Conservation (phyloP, 2,329 filamentous ascomycete species). For the Spiromastix sp. region DNA sequence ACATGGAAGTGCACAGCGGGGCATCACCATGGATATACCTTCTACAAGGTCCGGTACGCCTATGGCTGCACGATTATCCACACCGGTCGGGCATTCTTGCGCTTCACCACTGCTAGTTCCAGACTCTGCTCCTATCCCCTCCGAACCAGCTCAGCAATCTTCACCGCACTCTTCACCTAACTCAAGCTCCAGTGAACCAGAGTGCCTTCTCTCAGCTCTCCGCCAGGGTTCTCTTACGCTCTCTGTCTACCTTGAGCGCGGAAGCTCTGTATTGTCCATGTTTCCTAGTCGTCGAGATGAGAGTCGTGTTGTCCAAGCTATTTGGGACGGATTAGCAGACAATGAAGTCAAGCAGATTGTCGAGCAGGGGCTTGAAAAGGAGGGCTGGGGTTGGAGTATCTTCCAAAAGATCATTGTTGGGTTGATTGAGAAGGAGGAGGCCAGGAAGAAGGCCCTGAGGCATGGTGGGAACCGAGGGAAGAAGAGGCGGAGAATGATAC, state of each 20-base stretch:
- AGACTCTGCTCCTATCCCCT: conserved; percentile 4
- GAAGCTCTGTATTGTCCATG: conserved; percentile 11
- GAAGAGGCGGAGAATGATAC: conserved; percentile 17
- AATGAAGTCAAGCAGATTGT: conserved; percentile 10
- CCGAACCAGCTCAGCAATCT: neutral
- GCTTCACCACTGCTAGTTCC: conserved; percentile 6
- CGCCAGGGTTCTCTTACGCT: conserved; percentile 17
- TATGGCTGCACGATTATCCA: conserved; percentile 2
- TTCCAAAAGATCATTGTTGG: conserved; percentile 2
- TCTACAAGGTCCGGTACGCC: conserved; percentile 8
- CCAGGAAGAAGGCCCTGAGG: neutral
- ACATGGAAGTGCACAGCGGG: no score
- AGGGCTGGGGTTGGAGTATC: conserved; percentile 20
- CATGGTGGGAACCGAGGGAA: conserved; percentile 8
- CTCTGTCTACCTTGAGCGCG: conserved; percentile 18
- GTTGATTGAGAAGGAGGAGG: conserved; percentile 1
- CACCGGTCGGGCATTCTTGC: neutral
- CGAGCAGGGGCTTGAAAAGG: conserved; percentile 15
- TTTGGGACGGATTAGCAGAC: conserved; percentile 22
- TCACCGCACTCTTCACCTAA: neutral
- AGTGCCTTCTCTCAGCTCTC: conserved; percentile 7
- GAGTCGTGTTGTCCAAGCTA: conserved; percentile 17
- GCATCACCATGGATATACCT: conserved; percentile 1
- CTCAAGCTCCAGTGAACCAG: conserved; percentile 1
- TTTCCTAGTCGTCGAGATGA: conserved; percentile 14